Evolutionary conservation across 805 yeast genomes (phyloP).

Genomic region (Metschnikowia matae): DNA sequence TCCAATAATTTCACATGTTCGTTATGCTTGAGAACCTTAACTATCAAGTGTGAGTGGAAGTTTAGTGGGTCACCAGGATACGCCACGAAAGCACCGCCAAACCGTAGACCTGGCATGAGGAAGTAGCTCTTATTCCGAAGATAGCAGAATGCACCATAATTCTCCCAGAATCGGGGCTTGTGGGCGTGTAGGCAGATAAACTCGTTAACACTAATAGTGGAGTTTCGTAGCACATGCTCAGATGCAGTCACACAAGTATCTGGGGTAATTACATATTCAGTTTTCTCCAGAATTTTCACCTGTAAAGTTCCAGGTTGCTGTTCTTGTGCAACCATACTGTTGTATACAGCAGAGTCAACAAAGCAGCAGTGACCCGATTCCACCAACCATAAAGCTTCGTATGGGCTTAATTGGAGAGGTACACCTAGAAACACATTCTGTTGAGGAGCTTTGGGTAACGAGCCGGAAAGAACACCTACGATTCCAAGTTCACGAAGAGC

Average conservation of each 20-base stretch:
- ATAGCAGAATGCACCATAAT: constrained; percentile 28
- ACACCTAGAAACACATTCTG: constrained; percentile 84
- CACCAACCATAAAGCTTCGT: constrained; percentile 69
- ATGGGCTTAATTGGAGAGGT: constrained; percentile 69
- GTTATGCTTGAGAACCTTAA: constrained; percentile 41
- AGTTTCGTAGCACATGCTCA: neutral
- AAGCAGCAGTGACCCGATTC: constrained; percentile 39
- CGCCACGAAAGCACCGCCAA: constrained; percentile 85
- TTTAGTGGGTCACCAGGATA: constrained; percentile 94
- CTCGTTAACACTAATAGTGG: neutral
- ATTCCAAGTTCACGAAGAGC: constrained; percentile 58
- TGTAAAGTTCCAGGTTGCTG: neutral
- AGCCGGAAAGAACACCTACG: constrained; percentile 76
- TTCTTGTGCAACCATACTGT: constrained; percentile 12
- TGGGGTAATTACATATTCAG: constrained; percentile 12
- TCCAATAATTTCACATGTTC: constrained; percentile 47
- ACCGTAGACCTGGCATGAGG: constrained; percentile 80
- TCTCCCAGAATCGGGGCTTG: constrained; percentile 6
- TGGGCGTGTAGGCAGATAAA: constrained; percentile 2
- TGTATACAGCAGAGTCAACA: constrained; percentile 36
- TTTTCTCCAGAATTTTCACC: constrained; percentile 4
- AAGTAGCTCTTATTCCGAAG: constrained; percentile 47
- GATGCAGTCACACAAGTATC: constrained; percentile 5
- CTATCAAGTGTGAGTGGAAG: constrained; percentile 83
- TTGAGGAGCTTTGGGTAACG: constrained; percentile 87